Evolutionary conservation across 73 alveolate species (phyloP).

Genomic region (Urostyla sp.): DNA sequence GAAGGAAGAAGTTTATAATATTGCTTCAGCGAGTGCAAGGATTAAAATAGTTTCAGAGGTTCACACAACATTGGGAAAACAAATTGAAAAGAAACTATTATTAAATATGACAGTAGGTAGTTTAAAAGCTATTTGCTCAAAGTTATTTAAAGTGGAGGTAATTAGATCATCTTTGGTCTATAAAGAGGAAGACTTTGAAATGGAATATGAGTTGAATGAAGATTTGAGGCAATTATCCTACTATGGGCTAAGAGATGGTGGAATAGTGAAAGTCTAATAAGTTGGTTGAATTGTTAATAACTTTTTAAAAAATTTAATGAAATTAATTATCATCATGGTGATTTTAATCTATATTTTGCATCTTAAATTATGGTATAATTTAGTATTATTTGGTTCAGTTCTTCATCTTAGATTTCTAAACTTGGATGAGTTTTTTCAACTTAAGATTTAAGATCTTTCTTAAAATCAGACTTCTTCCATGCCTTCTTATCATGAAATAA

Average conservation of each 20-base stretch:
- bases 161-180: conserved; percentile 29
- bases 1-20: conserved; percentile 32
- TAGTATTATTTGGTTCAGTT: not conserved
- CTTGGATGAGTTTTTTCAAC: not conserved
- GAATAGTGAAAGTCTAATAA: conserved; percentile 54
- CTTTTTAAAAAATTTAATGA: not conserved
- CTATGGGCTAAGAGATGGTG: conserved; percentile 60
- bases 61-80: conserved; percentile 41
- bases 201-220: conserved; percentile 64
- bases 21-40: conserved; percentile 50
- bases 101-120: conserved; percentile 66
- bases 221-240: conserved; percentile 57
- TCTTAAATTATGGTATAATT: not conserved
- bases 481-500: not conserved
- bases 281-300: not conserved
- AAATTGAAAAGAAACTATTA: conserved; percentile 53
- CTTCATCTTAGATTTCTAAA: not conserved
- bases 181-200: conserved; percentile 10
- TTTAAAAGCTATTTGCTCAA: conserved; percentile 65
- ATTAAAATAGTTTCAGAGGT: conserved; percentile 32
- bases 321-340: conserved; percentile 24
- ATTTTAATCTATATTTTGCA: not conserved
- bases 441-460: not conserved
- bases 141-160: conserved; percentile 57
- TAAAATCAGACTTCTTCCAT: conserved; percentile 34